These are phyloP conservation scores for Gymnopus androsaceus DNA, from an alignment of 1,284 basidiomycete species.

Conservation along the genomic window DNA sequence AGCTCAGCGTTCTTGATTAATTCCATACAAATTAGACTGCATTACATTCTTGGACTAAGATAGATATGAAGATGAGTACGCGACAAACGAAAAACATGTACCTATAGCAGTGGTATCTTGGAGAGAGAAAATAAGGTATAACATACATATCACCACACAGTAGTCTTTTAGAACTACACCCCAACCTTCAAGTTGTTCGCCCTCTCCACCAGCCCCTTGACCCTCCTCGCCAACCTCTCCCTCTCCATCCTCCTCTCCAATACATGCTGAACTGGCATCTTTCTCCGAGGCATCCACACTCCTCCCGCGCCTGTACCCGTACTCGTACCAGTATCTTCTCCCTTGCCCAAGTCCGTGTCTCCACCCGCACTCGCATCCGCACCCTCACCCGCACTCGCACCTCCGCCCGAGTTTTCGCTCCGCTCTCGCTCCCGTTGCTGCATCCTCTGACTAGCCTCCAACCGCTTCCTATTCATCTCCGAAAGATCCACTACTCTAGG, in stretches of 20 bases:
- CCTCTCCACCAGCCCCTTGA: constrained; percentile 70
- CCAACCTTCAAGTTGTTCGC: no score
- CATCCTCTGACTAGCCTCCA: constrained; percentile 37
- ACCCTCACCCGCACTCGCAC: constrained; percentile 78
- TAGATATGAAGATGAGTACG: no score
- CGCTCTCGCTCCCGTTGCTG: constrained; percentile 27
- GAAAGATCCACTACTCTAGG: constrained; percentile 85
- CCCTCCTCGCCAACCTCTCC: constrained; percentile 65
- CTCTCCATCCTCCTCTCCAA: constrained; percentile 75
- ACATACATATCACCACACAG: no score
- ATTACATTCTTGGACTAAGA: no score
- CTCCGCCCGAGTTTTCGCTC: constrained; percentile 76
- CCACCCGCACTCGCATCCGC: constrained; percentile 74
- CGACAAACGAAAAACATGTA: no score
- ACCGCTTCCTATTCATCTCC: constrained; percentile 50
- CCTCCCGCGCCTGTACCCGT: constrained; percentile 21
- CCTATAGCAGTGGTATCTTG: no score
- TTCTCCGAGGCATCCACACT: constrained; percentile 74
- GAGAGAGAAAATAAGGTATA: no score
- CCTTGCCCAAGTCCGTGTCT: constrained; percentile 63
- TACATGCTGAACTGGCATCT: constrained; percentile 79
- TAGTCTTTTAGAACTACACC: no score
- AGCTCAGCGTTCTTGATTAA: no score
- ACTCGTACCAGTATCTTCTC: constrained; percentile 37
- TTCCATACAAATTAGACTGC: no score